Conservation (phyloP, 169 alveolate species). For the Eimeria maxima region DNA sequence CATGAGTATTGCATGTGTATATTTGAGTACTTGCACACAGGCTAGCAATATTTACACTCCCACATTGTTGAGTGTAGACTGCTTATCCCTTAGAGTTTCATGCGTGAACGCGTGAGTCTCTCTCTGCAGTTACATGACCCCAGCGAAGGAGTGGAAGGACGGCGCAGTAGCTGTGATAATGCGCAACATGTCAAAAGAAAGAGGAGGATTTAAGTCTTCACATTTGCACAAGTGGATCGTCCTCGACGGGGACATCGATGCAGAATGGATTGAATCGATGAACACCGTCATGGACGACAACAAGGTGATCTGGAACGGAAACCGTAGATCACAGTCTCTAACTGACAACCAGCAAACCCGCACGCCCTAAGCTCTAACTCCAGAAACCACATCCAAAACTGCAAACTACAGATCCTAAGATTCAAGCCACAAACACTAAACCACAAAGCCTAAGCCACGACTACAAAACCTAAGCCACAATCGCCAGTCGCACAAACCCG, state of each 20-base stretch:
- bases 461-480: no score
- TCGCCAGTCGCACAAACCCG: background rate
- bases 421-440: no score
- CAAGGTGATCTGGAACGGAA: slow-evolving; percentile 79
- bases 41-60: background rate
- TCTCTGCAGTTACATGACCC: slow-evolving; percentile 76
- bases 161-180: slow-evolving; percentile 97
- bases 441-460: background rate
- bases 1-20: background rate
- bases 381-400: no score
- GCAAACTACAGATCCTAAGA: no score
- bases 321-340: no score
- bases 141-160: slow-evolving; percentile 98
- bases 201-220: slow-evolving; percentile 84
- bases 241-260: slow-evolving; percentile 98
- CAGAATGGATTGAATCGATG: slow-evolving; percentile 97
- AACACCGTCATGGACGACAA: slow-evolving; percentile 98
- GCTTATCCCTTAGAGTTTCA: background rate
- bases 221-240: slow-evolving; percentile 96
- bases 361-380: background rate
- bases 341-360: background rate
- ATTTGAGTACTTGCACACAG: background rate
- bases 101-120: background rate
- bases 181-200: slow-evolving; percentile 94
- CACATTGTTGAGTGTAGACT: background rate